These are phyloP conservation scores for Boletellus ananas DNA, from an alignment of 768 basidiomycete genomes.

Conservation along the genomic window DNA sequence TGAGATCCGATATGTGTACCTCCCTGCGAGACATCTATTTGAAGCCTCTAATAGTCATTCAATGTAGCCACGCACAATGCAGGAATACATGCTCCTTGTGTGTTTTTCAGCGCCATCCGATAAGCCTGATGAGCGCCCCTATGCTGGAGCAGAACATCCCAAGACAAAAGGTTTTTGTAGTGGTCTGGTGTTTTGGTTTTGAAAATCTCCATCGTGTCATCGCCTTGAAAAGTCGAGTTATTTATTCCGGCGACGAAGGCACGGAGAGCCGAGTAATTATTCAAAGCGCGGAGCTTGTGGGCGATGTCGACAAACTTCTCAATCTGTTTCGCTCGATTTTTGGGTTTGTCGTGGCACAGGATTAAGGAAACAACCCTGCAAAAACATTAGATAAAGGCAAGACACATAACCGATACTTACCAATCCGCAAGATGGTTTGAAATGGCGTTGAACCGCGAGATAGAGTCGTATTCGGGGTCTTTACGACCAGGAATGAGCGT, in stretches of 20 bases:
- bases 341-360: conserved; percentile 77
- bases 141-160: conserved; percentile 81
- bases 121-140: conserved; percentile 86
- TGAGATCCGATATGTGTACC: conserved; percentile 86
- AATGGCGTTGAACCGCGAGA: conserved; percentile 66
- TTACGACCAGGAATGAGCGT: conserved; percentile 68
- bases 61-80: conserved; percentile 53
- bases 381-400: conserved; percentile 3
- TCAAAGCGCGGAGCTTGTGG: conserved; percentile 69
- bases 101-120: conserved; percentile 80
- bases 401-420: conserved; percentile 37
- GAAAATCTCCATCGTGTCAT: conserved; percentile 73
- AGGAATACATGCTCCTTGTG: conserved; percentile 84
- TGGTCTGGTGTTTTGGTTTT: conserved; percentile 60
- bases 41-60: conserved; percentile 3
- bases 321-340: conserved; percentile 72
- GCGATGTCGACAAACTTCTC: conserved; percentile 89
- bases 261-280: conserved; percentile 92
- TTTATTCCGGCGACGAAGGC: conserved; percentile 95
- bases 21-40: conserved; percentile 52
- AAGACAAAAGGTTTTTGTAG: conserved; percentile 75
- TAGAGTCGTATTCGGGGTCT: conserved; percentile 61
- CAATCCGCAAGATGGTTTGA: conserved; percentile 85
- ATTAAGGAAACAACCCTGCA: conserved; percentile 88
- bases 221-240: conserved; percentile 72